phyloP scores from a whole-genome alignment of 371 early-diverging fungal species.

The Massospora cicadina region DNA sequence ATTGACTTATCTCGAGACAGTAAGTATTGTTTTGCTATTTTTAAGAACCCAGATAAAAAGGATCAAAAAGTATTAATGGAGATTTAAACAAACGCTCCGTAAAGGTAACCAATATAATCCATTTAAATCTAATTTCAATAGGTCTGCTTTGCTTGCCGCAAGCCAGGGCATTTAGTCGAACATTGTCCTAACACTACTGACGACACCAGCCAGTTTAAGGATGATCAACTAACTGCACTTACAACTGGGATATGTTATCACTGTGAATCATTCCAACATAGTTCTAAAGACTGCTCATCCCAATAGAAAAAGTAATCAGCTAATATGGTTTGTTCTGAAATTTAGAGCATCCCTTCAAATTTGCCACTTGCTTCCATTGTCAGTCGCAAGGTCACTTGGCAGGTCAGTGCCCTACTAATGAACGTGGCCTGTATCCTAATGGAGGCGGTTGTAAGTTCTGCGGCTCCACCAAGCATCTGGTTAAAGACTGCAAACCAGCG shows the following conservation, averaged over 20 bases:
- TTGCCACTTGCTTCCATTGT: slow-evolving; percentile 76
- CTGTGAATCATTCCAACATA: slow-evolving; percentile 72
- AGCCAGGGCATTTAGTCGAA: slow-evolving; percentile 63
- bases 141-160: slow-evolving; percentile 72
- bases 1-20: background rate
- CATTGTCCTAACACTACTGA: slow-evolving; percentile 40
- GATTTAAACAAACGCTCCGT: background rate
- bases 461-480: slow-evolving; percentile 64
- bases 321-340: slow-evolving; percentile 2
- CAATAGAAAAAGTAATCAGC: slow-evolving; percentile 26
- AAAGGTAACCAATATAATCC: background rate
- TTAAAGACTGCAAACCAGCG: slow-evolving; percentile 47
- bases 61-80: background rate
- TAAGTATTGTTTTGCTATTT: background rate
- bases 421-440: slow-evolving; percentile 74
- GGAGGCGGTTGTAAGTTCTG: slow-evolving; percentile 84
- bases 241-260: slow-evolving; percentile 58
- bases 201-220: background rate
- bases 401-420: slow-evolving; percentile 64
- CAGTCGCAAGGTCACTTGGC: slow-evolving; percentile 67
- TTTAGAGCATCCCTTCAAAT: slow-evolving; percentile 25
- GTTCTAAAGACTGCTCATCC: slow-evolving; percentile 51
- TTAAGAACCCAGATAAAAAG: background rate
- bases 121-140: slow-evolving; percentile 8
- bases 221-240: slow-evolving; percentile 14